Evolutionary conservation across 345 rosid species (phyloP), one percentile per base, ranked within the genome.

Genomic region (Boechera stricta): DNA sequence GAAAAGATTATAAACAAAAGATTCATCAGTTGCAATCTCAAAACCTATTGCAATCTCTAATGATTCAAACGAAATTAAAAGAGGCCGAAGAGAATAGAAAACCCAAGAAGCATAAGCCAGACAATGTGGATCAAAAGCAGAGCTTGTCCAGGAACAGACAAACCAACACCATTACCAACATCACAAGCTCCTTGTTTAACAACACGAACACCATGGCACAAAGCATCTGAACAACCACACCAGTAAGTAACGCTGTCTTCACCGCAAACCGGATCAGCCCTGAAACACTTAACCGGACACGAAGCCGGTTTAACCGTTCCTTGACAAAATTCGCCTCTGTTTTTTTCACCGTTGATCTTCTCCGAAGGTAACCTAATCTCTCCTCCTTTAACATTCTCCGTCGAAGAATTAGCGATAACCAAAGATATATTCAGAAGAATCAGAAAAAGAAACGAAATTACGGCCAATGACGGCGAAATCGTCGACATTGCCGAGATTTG

Each of bases 171-270:
- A 38, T 77, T 92, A 45, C 91, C 94, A 21, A 87, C 71, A 73
- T 90, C 96, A 53, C 99, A 95, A 76, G 83, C 87, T 18, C 98
- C 98, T 48, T 66, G 66, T 77, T 91, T 92, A 1, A 83, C 85
- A 4, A 91, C 98, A 18, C 78, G 54, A 77, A 82, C 85, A 2
- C 96, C 94, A 5, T 83, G 80, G 32, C 99, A 95, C 47, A 67
- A 61, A 6, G 99, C 99, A 53, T 95, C 94, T 5, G 85, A 70
- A 72, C 99, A 91, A 33, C 99, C 99, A 68, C 99, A 95, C 99
- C 99, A 95, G 79, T 95, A 95, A 47, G 97, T 95, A 67, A 88
- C 89, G 33, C 96, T 90, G 73, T 92, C 85, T 29, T 76, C 87
- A 7, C 98, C 98, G 45, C 99, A 95, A 18, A 93, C 98, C 16